phyloP scores from a whole-genome alignment of 805 yeast genomes.

The Metschnikowia arizonensis region DNA sequence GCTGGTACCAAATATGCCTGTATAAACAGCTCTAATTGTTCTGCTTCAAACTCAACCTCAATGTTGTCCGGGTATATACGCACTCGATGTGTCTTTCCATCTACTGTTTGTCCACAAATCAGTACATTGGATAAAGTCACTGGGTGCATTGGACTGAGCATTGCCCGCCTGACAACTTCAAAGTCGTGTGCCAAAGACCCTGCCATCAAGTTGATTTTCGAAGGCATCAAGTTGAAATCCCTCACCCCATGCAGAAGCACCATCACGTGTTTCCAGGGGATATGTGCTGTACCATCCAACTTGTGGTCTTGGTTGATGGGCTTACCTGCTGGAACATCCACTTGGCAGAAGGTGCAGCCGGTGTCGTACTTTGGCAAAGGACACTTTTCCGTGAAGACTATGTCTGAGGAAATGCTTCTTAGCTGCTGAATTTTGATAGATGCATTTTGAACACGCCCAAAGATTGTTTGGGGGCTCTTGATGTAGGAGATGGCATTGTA shows the following conservation, averaged over 20 bases:
- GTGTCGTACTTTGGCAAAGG: conserved; percentile 53
- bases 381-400: conserved; percentile 27
- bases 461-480: not conserved
- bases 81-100: conserved; percentile 23
- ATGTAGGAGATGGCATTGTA: not conserved
- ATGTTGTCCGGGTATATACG: conserved; percentile 54
- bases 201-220: conserved; percentile 48
- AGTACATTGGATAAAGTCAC: conserved; percentile 47
- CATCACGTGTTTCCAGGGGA: conserved; percentile 54
- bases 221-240: conserved; percentile 41
- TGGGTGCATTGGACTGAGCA: conserved; percentile 45
- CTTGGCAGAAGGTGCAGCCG: conserved; percentile 57
- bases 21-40: conserved; percentile 35
- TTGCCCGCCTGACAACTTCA: conserved; percentile 26
- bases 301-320: conserved; percentile 39
- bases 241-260: conserved; percentile 43
- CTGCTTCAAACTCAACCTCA: conserved; percentile 32
- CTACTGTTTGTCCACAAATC: not conserved
- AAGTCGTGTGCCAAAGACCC: conserved; percentile 42
- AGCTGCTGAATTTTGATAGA: no score
- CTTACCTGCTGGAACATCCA: conserved; percentile 38
- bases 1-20: conserved; percentile 38
- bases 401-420: not conserved
- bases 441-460: not conserved
- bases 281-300: conserved; percentile 46